phyloP scores from a whole-genome alignment of 371 early-diverging fungal genomes.

The Aphelidium insulamus region DNA sequence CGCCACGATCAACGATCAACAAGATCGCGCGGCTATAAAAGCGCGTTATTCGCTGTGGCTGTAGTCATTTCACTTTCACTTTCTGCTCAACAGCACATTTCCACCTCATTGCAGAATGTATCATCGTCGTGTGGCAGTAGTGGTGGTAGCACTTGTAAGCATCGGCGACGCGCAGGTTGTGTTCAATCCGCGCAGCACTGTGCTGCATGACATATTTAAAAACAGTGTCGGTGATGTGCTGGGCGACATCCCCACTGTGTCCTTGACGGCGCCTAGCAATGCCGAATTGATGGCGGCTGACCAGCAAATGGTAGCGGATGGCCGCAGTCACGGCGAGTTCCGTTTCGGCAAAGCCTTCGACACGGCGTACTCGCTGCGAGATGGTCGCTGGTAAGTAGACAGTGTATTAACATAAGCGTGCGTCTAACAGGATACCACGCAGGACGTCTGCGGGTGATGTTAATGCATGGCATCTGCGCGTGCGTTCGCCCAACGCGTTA shows the following conservation, averaged over 20 bases:
- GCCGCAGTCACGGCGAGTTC: slow-evolving; percentile 6
- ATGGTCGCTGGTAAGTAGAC: slow-evolving; percentile 8
- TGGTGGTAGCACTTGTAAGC: too few relatives aligned
- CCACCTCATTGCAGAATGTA: too few relatives aligned
- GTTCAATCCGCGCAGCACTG: too few relatives aligned
- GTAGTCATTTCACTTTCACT: too few relatives aligned
- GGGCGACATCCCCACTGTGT: slow-evolving; percentile 5
- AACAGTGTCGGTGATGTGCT: too few relatives aligned
- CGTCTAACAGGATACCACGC: not conserved
- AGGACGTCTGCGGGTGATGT: not conserved
- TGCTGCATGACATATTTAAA: too few relatives aligned
- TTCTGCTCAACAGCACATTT: too few relatives aligned
- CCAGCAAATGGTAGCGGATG: slow-evolving; percentile 2
- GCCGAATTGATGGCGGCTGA: slow-evolving; percentile 3
- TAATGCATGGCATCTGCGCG: slow-evolving; percentile 15
- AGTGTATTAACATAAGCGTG: slow-evolving; percentile 1
- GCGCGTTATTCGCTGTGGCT: too few relatives aligned
- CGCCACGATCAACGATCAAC: too few relatives aligned
- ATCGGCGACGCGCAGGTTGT: too few relatives aligned
- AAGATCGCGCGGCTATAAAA: too few relatives aligned
- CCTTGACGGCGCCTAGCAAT: slow-evolving; percentile 7
- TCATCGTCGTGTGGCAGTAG: too few relatives aligned
- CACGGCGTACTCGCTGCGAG: slow-evolving; percentile 1
- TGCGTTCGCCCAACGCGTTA: slow-evolving; percentile 13
- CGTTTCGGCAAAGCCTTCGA: slow-evolving; percentile 10